phyloP scores from a whole-genome alignment of 495 filamentous ascomycete genomes.

The Filosporella fistucella region DNA sequence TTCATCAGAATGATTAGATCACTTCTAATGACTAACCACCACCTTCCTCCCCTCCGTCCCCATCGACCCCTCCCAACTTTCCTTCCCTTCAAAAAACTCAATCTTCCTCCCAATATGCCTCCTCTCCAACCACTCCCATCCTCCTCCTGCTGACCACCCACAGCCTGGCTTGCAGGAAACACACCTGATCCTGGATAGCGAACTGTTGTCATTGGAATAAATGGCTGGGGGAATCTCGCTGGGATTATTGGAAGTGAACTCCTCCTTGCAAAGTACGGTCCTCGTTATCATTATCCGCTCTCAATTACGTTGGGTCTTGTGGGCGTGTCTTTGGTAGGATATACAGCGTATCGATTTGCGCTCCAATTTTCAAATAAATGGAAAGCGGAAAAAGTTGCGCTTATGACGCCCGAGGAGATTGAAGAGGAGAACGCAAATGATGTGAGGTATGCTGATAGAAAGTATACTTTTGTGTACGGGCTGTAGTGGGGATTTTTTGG shows the following conservation, averaged over 20 bases:
- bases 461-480: conserved; percentile 10
- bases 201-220: conserved; percentile 50
- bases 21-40: too few relatives aligned
- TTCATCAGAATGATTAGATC: too few relatives aligned
- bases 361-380: conserved; percentile 25
- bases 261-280: conserved; percentile 35
- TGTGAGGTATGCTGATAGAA: conserved; percentile 5
- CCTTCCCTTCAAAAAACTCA: conserved; percentile 8
- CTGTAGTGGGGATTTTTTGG: too few relatives aligned
- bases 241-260: conserved; percentile 44
- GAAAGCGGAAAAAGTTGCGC: conserved; percentile 17
- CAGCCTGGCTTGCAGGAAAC: conserved; percentile 54
- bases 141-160: conserved; percentile 43
- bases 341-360: conserved; percentile 27
- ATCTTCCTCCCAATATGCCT: background rate
- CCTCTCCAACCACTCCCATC: conserved; percentile 5
- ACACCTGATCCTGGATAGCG: conserved; percentile 46
- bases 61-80: too few relatives aligned
- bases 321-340: conserved; percentile 36
- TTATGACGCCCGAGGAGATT: background rate
- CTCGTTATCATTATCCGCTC: too few relatives aligned
- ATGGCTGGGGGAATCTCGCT: conserved; percentile 56
- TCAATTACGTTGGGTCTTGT: conserved; percentile 39
- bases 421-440: conserved; percentile 1
- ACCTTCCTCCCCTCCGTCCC: too few relatives aligned